Conservation (phyloP, 495 filamentous ascomycete species). For the Penicillium chermesinum region DNA sequence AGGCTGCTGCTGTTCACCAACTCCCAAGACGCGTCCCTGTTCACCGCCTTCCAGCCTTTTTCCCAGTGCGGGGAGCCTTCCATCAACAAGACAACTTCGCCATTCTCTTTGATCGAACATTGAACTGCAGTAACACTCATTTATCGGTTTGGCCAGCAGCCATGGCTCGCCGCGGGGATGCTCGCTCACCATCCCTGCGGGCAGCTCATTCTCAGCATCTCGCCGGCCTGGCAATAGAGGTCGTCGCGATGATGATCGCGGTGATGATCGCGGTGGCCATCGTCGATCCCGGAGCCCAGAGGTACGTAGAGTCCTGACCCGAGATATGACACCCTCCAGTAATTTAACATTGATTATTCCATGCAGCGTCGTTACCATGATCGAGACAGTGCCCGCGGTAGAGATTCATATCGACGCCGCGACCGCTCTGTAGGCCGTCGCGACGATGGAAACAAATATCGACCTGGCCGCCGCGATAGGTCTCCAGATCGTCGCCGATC, state of each 20-base stretch:
- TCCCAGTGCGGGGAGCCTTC: neutral
- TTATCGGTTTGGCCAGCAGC: slow-evolving; percentile 60
- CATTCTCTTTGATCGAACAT: slow-evolving; percentile 26
- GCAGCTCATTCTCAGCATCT: slow-evolving; percentile 74
- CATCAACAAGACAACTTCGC: slow-evolving; percentile 10
- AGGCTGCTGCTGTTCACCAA: no score
- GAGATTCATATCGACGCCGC: slow-evolving; percentile 61
- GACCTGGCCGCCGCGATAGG: slow-evolving; percentile 55
- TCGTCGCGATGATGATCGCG: slow-evolving; percentile 75
- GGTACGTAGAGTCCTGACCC: slow-evolving; percentile 45
- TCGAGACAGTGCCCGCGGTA: slow-evolving; percentile 50
- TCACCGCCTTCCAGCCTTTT: neutral
- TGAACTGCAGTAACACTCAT: slow-evolving; percentile 58
- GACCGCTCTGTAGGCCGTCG: slow-evolving; percentile 69
- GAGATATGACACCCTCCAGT: neutral
- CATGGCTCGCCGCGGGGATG: slow-evolving; percentile 88
- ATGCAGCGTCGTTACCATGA: slow-evolving; percentile 58
- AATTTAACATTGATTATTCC: neutral
- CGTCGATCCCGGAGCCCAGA: slow-evolving; percentile 71
- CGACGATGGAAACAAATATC: slow-evolving; percentile 59
- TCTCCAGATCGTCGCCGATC: slow-evolving; percentile 61
- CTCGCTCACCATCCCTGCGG: slow-evolving; percentile 95
- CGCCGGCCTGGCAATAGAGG: no score
- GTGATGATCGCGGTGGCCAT: slow-evolving; percentile 54
- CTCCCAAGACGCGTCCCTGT: no score